These are phyloP conservation scores for Suillus discolor DNA, from an alignment of 768 basidiomycete species.

Conservation along the genomic window DNA sequence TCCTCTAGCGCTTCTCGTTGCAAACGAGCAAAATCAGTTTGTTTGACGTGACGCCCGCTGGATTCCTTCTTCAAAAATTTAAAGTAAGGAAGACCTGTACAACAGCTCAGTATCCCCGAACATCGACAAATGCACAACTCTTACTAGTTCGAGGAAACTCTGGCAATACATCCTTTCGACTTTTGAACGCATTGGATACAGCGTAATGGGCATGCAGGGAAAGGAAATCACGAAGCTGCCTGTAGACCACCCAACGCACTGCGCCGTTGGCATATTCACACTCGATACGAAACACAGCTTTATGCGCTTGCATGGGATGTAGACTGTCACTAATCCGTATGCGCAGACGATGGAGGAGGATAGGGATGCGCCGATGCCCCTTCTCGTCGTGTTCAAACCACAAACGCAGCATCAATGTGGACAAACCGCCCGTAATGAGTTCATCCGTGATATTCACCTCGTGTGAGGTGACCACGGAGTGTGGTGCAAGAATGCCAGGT, in stretches of 20 bases:
- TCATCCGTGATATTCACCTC: constrained; percentile 81
- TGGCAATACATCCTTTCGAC: constrained; percentile 75
- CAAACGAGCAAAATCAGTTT: constrained; percentile 76
- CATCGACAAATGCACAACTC: constrained; percentile 17
- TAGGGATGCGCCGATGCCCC: constrained; percentile 76
- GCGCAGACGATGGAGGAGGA: constrained; percentile 77
- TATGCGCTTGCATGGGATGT: constrained; percentile 74
- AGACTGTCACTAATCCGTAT: constrained; percentile 87
- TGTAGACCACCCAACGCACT: constrained; percentile 92
- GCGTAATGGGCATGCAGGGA: constrained; percentile 89
- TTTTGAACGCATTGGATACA: constrained; percentile 78
- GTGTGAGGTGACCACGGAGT: constrained; percentile 52
- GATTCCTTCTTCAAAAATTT: constrained; percentile 77
- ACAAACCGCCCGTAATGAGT: constrained; percentile 77
- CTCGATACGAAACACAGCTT: constrained; percentile 88
- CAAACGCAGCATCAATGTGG: constrained; percentile 74
- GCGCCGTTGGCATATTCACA: constrained; percentile 96
- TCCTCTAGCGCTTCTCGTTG: constrained; percentile 85
- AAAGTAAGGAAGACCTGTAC: constrained; percentile 82
- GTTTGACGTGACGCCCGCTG: constrained; percentile 52
- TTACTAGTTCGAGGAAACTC: constrained; percentile 88
- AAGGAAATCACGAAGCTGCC: constrained; percentile 90
- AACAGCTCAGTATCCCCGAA: constrained; percentile 3
- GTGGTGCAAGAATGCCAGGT: constrained; percentile 37
- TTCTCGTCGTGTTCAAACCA: constrained; percentile 91